Conservation (phyloP, 176 grass and related monocot genomes). For the Leersia perrieri region DNA sequence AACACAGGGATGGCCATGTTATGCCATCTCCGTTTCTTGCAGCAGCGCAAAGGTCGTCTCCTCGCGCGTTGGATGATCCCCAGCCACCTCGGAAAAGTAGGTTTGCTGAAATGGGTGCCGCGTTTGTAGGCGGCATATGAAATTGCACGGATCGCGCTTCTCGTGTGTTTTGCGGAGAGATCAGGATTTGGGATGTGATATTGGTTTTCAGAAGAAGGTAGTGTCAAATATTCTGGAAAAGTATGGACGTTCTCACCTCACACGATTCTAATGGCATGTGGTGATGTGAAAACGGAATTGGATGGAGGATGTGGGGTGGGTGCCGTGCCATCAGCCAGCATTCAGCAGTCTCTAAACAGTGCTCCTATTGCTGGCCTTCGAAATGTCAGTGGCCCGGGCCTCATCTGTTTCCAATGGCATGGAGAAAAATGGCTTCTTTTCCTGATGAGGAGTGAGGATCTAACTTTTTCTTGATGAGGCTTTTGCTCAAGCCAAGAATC, state of each 20-base stretch:
- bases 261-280: too few relatives aligned
- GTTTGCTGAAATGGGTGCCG: too few relatives aligned
- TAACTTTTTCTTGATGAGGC: background rate
- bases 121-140: background rate
- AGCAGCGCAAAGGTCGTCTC: too few relatives aligned
- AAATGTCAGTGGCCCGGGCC: background rate
- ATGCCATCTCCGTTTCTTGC: background rate
- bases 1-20: background rate
- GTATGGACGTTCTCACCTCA: background rate
- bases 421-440: background rate
- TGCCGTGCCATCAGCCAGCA: background rate
- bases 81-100: too few relatives aligned
- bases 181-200: background rate
- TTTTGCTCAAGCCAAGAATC: background rate
- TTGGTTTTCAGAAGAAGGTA: background rate
- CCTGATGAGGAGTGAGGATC: background rate
- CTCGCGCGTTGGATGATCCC: too few relatives aligned
- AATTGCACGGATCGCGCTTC: too few relatives aligned
- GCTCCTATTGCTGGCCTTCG: background rate
- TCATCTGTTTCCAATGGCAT: background rate
- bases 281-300: background rate
- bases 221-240: too few relatives aligned
- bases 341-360: background rate
- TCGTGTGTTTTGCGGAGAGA: background rate
- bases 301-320: background rate